Evolutionary conservation across 257 asterid genomes (phyloP).

Genomic region (Ilex aquifolium): DNA sequence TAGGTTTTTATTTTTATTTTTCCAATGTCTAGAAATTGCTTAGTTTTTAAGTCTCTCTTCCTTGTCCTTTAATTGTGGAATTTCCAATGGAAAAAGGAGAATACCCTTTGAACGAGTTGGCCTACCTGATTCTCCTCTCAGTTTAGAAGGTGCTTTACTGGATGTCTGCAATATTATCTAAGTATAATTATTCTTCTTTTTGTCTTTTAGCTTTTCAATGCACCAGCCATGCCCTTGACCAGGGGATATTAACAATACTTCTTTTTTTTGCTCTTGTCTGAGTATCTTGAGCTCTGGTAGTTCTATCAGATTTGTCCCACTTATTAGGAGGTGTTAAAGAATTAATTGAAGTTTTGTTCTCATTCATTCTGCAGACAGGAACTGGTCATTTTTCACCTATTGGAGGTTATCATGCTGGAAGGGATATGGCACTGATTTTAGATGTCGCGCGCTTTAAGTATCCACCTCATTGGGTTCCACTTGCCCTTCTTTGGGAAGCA

Average conservation of each 20-base stretch:
- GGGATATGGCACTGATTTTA: slow-evolving; percentile 95
- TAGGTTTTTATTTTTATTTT: too few species aligned
- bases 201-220: not conserved
- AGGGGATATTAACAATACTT: too few species aligned
- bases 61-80: not conserved
- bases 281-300: too few species aligned
- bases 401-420: slow-evolving; percentile 95
- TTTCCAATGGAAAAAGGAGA: not conserved
- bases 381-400: slow-evolving; percentile 98
- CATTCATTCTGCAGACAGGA: slow-evolving; percentile 68
- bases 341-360: slow-evolving; percentile 21
- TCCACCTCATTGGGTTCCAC: slow-evolving; percentile 99
- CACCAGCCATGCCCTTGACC: too few species aligned
- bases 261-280: too few species aligned
- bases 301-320: too few species aligned
- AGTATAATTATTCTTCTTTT: not conserved
- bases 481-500: slow-evolving; percentile 94
- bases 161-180: too few species aligned
- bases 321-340: not conserved
- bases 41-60: too few species aligned
- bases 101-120: not conserved
- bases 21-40: too few species aligned
- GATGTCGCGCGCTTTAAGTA: slow-evolving; percentile 99
- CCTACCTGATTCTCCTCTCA: not conserved
- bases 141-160: not conserved